Evolutionary conservation across 192 early-diverging fungal species (phyloP).

Genomic region (Entomortierella beljakovae): DNA sequence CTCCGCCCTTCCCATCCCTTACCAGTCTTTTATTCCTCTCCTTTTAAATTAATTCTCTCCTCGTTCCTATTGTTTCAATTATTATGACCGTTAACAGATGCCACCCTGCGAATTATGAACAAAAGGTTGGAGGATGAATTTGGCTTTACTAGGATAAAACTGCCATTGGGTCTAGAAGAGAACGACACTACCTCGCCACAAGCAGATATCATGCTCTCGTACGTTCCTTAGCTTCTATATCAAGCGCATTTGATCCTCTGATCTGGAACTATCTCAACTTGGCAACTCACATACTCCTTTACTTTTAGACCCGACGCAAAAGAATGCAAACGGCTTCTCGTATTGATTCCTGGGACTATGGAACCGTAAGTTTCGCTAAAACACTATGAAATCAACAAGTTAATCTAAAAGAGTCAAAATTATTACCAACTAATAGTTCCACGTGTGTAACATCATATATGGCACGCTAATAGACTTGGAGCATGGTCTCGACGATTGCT

Average conservation of each 20-base stretch:
- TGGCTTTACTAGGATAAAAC: conserved; percentile 8
- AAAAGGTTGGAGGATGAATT: conserved; percentile 20
- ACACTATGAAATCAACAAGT: too few relatives aligned
- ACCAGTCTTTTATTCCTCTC: too few relatives aligned
- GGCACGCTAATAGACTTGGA: conserved; percentile 20
- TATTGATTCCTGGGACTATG: conserved; percentile 22
- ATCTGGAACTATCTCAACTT: too few relatives aligned
- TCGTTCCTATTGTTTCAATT: too few relatives aligned
- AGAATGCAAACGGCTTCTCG: conserved; percentile 22
- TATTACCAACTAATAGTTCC: too few relatives aligned
- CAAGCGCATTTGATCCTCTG: too few relatives aligned
- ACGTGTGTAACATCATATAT: too few relatives aligned
- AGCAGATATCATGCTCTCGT: conserved; percentile 33
- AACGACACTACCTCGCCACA: conserved; percentile 23
- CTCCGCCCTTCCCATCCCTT: too few relatives aligned
- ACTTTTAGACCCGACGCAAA: conserved; percentile 14
- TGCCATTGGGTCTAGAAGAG: conserved; percentile 27
- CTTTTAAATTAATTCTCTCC: background rate
- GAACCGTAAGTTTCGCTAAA: conserved; percentile 44
- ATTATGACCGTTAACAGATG: conserved; percentile 4
- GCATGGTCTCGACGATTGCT: conserved; percentile 39
- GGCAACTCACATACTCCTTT: background rate
- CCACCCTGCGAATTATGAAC: background rate
- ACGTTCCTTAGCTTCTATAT: too few relatives aligned
- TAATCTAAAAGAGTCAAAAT: too few relatives aligned